These are phyloP conservation scores for Westerdykella sp. DNA, from an alignment of 2,329 filamentous ascomycete species.

Conservation along the genomic window DNA sequence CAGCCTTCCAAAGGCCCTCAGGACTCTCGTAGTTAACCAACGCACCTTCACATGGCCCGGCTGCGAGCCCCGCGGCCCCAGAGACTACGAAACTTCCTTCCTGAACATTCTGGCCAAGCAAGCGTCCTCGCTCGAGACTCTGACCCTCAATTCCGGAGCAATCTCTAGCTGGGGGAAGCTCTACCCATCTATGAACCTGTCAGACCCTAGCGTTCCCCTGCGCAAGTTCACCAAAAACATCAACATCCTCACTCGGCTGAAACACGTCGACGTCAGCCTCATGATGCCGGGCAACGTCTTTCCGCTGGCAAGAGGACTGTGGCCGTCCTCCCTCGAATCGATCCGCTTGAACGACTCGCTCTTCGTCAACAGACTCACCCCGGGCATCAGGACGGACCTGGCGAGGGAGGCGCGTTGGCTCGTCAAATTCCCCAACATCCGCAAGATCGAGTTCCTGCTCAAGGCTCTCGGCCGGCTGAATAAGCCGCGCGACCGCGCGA, in stretches of 20 bases:
- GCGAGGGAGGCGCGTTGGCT: neutral
- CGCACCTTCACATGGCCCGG: constrained; percentile 24
- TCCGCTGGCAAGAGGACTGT: constrained; percentile 20
- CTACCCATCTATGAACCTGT: neutral
- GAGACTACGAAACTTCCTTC: constrained; percentile 7
- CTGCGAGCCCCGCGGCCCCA: constrained; percentile 13
- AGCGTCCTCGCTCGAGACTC: constrained; percentile 24
- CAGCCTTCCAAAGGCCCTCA: constrained; percentile 27
- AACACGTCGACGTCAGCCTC: constrained; percentile 24
- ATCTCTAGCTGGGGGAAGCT: constrained; percentile 8
- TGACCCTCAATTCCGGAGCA: constrained; percentile 23
- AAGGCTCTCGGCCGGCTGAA: neutral
- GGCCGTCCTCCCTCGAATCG: constrained; percentile 13
- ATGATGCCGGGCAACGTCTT: constrained; percentile 23
- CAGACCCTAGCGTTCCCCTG: constrained; percentile 3
- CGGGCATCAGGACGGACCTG: neutral
- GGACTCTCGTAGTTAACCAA: constrained; percentile 29
- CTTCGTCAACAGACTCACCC: neutral
- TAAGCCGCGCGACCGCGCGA: neutral
- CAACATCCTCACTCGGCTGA: constrained; percentile 18
- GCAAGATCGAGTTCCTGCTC: neutral
- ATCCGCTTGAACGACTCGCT: constrained; percentile 12
- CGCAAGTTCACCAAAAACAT: constrained; percentile 15
- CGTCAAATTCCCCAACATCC: neutral
- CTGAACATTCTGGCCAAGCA: constrained; percentile 25